Conservation (phyloP, 768 basidiomycete species). For the Collybiopsis luxurians region DNA sequence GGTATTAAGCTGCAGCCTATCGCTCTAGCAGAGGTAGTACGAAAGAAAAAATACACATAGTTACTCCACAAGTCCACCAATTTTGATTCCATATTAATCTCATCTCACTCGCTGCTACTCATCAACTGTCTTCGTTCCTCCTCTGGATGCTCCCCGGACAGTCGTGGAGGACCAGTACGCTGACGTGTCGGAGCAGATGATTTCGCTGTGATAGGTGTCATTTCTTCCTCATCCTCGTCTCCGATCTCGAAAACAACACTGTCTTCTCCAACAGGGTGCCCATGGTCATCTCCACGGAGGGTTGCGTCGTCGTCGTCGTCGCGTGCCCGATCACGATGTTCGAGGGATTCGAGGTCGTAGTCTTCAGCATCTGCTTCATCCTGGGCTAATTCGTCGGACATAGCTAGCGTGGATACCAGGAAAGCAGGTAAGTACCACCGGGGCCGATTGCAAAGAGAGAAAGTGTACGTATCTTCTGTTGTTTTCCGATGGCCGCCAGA, state of each 20-base stretch:
- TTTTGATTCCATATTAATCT: no score
- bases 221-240: conserved; percentile 77
- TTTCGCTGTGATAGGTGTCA: conserved; percentile 38
- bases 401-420: conserved; percentile 68
- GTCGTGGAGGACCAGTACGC: conserved; percentile 23
- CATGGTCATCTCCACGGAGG: conserved; percentile 59
- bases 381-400: conserved; percentile 96
- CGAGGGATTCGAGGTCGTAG: conserved; percentile 81
- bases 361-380: conserved; percentile 93
- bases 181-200: conserved; percentile 34
- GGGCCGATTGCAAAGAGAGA: conserved; percentile 4
- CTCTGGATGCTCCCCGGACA: conserved; percentile 48
- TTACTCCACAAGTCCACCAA: no score
- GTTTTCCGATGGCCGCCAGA: conserved; percentile 92
- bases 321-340: conserved; percentile 46
- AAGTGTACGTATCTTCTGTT: conserved; percentile 73
- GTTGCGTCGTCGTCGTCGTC: conserved; percentile 73
- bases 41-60: no score
- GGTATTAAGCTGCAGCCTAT: no score
- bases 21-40: no score
- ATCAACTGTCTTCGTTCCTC: conserved; percentile 68
- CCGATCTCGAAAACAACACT: conserved; percentile 90
- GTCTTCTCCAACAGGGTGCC: conserved; percentile 54
- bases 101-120: conserved; percentile 15
- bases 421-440: conserved; percentile 19